Conservation (phyloP, 2,329 filamentous ascomycete species). For the Sclerotinia subarctica region DNA sequence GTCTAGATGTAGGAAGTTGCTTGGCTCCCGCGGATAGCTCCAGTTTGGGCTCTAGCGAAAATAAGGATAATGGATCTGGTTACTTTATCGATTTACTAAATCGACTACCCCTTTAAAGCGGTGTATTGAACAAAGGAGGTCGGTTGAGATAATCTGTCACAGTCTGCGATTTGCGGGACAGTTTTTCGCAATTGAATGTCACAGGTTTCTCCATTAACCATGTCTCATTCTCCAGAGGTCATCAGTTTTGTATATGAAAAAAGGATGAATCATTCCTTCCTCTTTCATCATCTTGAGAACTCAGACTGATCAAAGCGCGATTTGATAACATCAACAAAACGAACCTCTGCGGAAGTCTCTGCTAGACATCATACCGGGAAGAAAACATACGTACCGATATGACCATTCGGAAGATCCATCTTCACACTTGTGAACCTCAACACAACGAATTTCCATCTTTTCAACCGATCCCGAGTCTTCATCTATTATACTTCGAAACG, state of each 20-base stretch:
- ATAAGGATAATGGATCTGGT: not conserved
- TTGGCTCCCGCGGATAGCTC: not conserved
- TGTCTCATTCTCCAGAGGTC: not conserved
- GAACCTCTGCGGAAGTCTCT: not conserved
- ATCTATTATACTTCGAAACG: not conserved
- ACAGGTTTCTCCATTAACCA: not conserved
- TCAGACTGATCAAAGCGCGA: not conserved
- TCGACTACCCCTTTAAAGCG: not conserved
- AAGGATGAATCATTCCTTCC: not conserved
- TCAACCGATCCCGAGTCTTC: not conserved
- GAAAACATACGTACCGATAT: not conserved
- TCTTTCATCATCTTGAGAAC: not conserved
- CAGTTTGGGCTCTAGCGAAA: not conserved
- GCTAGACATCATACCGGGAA: not conserved
- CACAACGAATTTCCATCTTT: not conserved
- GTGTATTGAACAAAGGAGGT: conserved; percentile 2
- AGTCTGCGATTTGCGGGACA: not conserved
- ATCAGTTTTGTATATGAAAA: not conserved
- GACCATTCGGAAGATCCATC: not conserved
- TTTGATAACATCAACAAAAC: not conserved
- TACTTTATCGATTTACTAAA: not conserved
- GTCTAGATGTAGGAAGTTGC: not conserved
- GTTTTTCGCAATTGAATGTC: not conserved
- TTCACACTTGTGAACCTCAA: not conserved
- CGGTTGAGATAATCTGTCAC: not conserved